A percentile compares a stretch with the other conserved stretches of the same genome.
Conservation (phyloP, 257 asterid species). For the Phtheirospermum japonicum region DNA sequence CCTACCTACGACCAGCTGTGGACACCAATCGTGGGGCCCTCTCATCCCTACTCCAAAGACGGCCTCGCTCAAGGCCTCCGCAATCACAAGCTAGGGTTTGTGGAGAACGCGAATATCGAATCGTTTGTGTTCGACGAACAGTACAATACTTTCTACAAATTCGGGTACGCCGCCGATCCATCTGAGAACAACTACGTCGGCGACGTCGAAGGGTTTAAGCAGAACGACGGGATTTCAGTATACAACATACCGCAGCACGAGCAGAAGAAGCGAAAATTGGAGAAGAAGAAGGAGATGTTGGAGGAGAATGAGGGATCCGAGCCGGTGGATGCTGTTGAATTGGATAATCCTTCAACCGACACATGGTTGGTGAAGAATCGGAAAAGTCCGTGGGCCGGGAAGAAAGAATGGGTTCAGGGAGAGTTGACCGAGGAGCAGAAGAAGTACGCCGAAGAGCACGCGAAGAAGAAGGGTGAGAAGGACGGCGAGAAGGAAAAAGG, state of each 20-base stretch:
- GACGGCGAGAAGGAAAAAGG: constrained; percentile 69
- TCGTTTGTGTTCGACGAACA: constrained; percentile 92
- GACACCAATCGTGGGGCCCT: constrained; percentile 92
- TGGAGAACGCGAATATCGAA: constrained; percentile 73
- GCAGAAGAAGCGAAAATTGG: constrained; percentile 80
- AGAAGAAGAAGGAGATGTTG: constrained; percentile 75
- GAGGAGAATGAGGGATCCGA: constrained; percentile 49
- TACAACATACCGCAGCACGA: constrained; percentile 79
- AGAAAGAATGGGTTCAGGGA: constrained; percentile 66
- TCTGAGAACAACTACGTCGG: constrained; percentile 70
- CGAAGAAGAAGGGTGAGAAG: constrained; percentile 85
- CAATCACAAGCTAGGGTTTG: constrained; percentile 93
- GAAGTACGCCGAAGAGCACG: constrained; percentile 97
- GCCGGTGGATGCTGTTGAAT: constrained; percentile 46
- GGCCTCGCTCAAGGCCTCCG: constrained; percentile 97
- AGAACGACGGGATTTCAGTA: constrained; percentile 63
- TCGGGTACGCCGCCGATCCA: constrained; percentile 96
- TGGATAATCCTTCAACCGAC: constrained; percentile 75
- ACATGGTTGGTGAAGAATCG: constrained; percentile 86
- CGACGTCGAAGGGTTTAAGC: constrained; percentile 58
- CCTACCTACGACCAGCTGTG: constrained; percentile 95
- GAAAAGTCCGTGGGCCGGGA: constrained; percentile 98
- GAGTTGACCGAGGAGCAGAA: constrained; percentile 95
- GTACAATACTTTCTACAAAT: constrained; percentile 86
- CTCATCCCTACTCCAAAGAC: constrained; percentile 94